Base-by-base conservation (phyloP, 495 filamentous ascomycete species). In the Corynascus novoguineensis region DNA sequence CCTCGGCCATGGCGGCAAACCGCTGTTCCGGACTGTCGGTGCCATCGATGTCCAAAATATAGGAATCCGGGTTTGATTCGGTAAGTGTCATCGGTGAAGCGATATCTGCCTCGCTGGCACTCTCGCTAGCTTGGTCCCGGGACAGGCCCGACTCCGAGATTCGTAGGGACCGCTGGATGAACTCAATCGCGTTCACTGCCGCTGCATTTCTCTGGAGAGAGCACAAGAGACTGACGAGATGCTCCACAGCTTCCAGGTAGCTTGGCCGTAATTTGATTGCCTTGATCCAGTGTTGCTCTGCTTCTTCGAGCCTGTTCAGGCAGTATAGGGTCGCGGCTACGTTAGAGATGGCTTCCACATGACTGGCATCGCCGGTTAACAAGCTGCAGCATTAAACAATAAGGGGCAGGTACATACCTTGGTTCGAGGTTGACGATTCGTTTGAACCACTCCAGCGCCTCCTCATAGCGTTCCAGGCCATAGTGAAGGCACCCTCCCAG, bases 211-310 rank as follows among this genome's bases (percentile, higher is more conserved):
- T 81, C 51, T 93, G 85, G 46, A 83, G 87, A 53, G 83, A 86
- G 69, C 90, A 96, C 22, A 97, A 70, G 29, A 99, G 75, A 6
- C 91, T 90, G 28, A 97, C 86, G 3, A 99, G 80, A 77, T 97
- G 93, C 68, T 99, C 93, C 15, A 95, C 91, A 14, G 93, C 95
- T 75, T 99, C 93, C 59, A 99, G 88, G 72, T 93, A 96, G 68
- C 85, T 90, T 2, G 93, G 93, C 4, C 89, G 84, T 41, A 88
- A 74, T 61, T 83, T 89, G 31, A 99, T 84, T 15, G 90, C 89
- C 50, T 82, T 83, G 48, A 86, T 71, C 95, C 93, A 99, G 67
- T 95, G 80, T 51, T 85, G 78, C 67, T 95, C 85, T 15, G 93
- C 93, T 57, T 99, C 92, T 44, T 88, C 83, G 28, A 85, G 84